Conservation (phyloP, 345 rosid genomes). For the Citrus glauca region DNA sequence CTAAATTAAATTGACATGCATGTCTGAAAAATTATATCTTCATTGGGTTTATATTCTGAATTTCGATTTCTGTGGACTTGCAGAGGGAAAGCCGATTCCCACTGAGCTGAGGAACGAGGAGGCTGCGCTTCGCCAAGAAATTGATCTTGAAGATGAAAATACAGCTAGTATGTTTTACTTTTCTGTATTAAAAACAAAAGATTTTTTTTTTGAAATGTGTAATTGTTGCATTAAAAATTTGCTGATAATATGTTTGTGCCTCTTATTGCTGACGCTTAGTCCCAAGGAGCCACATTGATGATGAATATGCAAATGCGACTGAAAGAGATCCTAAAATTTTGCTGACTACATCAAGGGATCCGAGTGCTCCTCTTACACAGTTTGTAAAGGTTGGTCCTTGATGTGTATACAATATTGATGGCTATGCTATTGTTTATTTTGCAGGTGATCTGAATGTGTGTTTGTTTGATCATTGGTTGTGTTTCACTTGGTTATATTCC, state of each 20-base stretch:
- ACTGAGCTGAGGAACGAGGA: conserved; percentile 87
- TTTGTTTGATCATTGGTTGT: not conserved
- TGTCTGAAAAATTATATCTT: not conserved
- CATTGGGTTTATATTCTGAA: not conserved
- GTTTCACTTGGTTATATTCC: conserved; percentile 11
- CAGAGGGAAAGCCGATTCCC: conserved; percentile 95
- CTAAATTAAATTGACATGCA: too few species aligned
- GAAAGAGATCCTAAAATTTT: conserved; percentile 73
- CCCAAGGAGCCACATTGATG: conserved; percentile 75
- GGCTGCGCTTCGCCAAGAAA: conserved; percentile 75
- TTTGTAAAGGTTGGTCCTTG: conserved; percentile 59
- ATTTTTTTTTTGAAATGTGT: not conserved
- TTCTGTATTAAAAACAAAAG: not conserved
- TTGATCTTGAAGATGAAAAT: conserved; percentile 81
- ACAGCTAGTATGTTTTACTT: conserved; percentile 44
- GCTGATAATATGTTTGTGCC: conserved; percentile 6
- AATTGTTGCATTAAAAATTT: not conserved
- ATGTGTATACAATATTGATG: not conserved
- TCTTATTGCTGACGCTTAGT: conserved; percentile 36
- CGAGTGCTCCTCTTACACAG: conserved; percentile 75
- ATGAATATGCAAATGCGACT: conserved; percentile 76
- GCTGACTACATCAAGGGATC: conserved; percentile 83
- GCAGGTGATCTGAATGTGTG: not conserved
- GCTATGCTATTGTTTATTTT: not conserved
- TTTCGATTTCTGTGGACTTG: not conserved